Evolutionary conservation across 2,329 filamentous ascomycete species (phyloP).

Genomic region (Fusarium proliferatum): DNA sequence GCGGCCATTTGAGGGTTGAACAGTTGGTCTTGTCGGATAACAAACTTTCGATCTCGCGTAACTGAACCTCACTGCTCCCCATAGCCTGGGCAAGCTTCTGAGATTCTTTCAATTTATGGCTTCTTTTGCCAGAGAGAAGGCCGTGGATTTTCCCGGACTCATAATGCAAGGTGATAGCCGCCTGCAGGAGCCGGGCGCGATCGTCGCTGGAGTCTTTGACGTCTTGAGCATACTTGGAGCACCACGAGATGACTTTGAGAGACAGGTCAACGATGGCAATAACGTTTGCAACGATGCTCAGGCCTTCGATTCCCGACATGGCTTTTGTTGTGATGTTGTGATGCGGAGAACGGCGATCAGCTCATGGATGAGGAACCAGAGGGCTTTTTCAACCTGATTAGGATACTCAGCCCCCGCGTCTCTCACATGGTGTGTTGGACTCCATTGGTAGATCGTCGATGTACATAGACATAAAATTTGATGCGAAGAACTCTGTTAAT

Average conservation of each 20-base stretch:
- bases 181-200: constrained; percentile 48
- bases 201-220: constrained; percentile 47
- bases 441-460: neutral
- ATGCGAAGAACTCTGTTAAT: rapidly evolving
- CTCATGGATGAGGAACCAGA: too few species aligned
- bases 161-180: constrained; percentile 2
- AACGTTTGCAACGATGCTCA: neutral
- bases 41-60: constrained; percentile 1
- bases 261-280: neutral
- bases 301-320: constrained; percentile 8
- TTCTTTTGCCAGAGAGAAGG: neutral
- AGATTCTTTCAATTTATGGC: too few species aligned
- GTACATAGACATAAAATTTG: neutral
- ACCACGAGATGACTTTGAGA: constrained; percentile 23
- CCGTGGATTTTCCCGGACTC: rapidly evolving
- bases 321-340: too few species aligned
- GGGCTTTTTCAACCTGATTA: too few species aligned
- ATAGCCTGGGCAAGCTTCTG: neutral
- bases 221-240: constrained; percentile 50
- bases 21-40: neutral
- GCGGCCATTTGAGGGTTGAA: constrained; percentile 42
- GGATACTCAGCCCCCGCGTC: neutral
- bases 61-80: neutral
- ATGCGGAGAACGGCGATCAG: too few species aligned
- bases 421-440: neutral